Conservation (phyloP, 1,139 yeast species). For the Torulaspora globosa region DNA sequence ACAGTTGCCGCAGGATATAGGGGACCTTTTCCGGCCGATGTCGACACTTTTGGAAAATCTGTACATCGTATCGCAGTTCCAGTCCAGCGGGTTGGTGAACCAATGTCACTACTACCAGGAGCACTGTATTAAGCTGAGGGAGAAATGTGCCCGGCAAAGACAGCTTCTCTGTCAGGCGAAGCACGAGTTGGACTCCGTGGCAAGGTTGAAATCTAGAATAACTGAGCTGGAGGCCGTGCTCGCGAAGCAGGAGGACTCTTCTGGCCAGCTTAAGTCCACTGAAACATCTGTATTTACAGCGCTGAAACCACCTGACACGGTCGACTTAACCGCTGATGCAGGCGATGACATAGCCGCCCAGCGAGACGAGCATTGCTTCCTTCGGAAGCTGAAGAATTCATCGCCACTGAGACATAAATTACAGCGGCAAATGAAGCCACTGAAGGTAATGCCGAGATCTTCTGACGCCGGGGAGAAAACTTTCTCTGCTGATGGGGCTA, state of each 20-base stretch:
- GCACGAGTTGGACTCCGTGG: conserved; percentile 25
- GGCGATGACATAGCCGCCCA: conserved; percentile 1
- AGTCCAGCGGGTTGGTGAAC: conserved; percentile 21
- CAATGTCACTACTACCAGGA: conserved; percentile 27
- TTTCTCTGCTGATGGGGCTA: conserved; percentile 4
- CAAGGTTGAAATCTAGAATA: conserved; percentile 19
- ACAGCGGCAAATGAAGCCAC: conserved; percentile 1
- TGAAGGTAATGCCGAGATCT: background rate
- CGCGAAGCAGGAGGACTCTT: background rate
- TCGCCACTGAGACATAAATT: conserved; percentile 16
- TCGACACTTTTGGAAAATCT: conserved; percentile 24
- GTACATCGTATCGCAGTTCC: conserved; percentile 28
- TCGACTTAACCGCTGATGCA: conserved; percentile 24
- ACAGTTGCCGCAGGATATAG: conserved; percentile 26
- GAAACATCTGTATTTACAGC: conserved; percentile 7
- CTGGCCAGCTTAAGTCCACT: background rate
- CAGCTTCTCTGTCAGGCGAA: conserved; percentile 26
- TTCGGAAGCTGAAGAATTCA: conserved; percentile 21
- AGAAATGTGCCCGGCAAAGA: conserved; percentile 28
- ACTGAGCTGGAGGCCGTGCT: conserved; percentile 17
- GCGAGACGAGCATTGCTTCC: conserved; percentile 16
- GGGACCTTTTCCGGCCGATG: conserved; percentile 26
- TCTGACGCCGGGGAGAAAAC: background rate
- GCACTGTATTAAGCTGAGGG: conserved; percentile 24
- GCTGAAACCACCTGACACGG: conserved; percentile 23